These are phyloP conservation scores for Plasmodium sp. DNA, from an alignment of 169 alveolate genomes.

Conservation along the genomic window DNA sequence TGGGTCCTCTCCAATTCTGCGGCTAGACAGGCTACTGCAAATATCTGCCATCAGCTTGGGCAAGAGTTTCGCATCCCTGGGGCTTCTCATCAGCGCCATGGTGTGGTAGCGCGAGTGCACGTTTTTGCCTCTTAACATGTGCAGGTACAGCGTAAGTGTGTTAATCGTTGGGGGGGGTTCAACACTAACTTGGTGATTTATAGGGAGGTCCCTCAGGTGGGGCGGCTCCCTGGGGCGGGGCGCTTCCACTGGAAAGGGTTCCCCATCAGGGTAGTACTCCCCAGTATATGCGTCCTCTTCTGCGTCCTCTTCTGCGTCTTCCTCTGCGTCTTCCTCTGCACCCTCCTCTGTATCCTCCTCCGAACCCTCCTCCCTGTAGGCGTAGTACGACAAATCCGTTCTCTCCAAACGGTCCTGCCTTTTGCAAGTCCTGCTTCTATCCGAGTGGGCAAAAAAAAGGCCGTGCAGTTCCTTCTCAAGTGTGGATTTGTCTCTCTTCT, in stretches of 20 bases:
- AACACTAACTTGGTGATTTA: neutral
- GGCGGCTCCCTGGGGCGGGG: neutral
- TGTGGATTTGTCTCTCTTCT: constrained; percentile 3
- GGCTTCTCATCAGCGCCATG: neutral
- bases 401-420: neutral
- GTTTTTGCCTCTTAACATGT: neutral
- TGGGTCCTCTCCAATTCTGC: neutral
- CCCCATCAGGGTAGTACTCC: neutral
- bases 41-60: neutral
- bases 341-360: neutral
- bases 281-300: neutral
- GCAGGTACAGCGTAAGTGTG: neutral
- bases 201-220: neutral
- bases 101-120: neutral
- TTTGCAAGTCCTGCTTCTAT: neutral
- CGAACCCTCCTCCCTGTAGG: neutral
- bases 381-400: neutral
- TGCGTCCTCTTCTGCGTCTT: neutral
- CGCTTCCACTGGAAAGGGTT: neutral
- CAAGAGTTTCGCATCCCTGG: neutral
- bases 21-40: neutral
- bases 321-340: neutral
- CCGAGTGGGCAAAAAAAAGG: neutral
- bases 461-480: neutral
- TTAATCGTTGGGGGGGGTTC: neutral